These are phyloP conservation scores for Candida insectorum DNA, from an alignment of 805 yeast genomes.

Conservation along the genomic window DNA sequence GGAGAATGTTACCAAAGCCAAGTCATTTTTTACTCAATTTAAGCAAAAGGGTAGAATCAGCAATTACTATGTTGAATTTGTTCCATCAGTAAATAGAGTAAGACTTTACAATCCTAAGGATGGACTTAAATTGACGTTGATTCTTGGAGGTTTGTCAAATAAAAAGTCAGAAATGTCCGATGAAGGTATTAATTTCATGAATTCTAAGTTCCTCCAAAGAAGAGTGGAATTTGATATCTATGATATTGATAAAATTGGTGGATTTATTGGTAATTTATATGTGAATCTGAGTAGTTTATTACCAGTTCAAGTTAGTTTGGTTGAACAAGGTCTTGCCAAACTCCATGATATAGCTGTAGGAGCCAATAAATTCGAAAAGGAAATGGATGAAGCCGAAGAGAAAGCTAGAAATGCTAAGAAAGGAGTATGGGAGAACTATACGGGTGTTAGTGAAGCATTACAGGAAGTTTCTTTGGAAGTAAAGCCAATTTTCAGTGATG, in stretches of 20 bases:
- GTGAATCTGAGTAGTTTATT: slow-evolving; percentile 41
- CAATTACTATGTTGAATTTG: slow-evolving; percentile 60
- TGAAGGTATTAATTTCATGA: slow-evolving; percentile 52
- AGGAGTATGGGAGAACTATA: slow-evolving; percentile 63
- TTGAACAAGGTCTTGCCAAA: slow-evolving; percentile 61
- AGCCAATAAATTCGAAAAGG: slow-evolving; percentile 52
- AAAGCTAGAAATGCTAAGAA: slow-evolving; percentile 50
- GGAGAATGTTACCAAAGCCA: slow-evolving; percentile 67
- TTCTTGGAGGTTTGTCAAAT: slow-evolving; percentile 69
- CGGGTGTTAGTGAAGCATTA: slow-evolving; percentile 5
- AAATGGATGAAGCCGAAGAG: slow-evolving; percentile 59
- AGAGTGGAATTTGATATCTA: slow-evolving; percentile 68
- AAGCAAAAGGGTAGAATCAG: slow-evolving; percentile 61
- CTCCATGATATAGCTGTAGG: slow-evolving; percentile 63
- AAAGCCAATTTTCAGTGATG: slow-evolving; percentile 48
- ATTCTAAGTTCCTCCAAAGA: slow-evolving; percentile 60
- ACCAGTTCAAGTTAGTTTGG: slow-evolving; percentile 58
- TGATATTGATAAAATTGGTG: slow-evolving; percentile 74
- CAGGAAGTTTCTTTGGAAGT: slow-evolving; percentile 8
- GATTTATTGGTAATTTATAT: slow-evolving; percentile 71
- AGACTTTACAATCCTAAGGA: slow-evolving; percentile 68
- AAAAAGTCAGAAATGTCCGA: slow-evolving; percentile 37
- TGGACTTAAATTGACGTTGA: slow-evolving; percentile 62
- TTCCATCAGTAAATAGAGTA: slow-evolving; percentile 65
- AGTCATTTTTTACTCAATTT: slow-evolving; percentile 67